These are phyloP conservation scores for Aspergillus melleus DNA, from an alignment of 2,329 filamentous ascomycete species.

Conservation along the genomic window DNA sequence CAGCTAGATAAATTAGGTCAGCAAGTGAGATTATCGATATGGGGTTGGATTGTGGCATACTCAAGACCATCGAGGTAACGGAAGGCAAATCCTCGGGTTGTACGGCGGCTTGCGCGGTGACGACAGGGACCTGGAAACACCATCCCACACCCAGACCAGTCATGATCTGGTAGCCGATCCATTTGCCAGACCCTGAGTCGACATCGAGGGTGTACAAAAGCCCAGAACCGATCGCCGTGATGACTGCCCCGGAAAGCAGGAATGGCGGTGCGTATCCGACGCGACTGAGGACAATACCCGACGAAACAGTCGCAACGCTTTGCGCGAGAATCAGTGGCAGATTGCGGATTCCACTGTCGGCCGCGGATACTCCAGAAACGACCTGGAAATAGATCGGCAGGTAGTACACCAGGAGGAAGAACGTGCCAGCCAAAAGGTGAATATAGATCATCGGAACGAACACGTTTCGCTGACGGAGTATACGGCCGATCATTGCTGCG, in stretches of 20 bases:
- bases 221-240: conserved; percentile 30
- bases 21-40: too few species aligned
- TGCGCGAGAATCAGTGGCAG: conserved; percentile 42
- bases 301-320: conserved; percentile 27
- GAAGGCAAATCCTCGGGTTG: neutral
- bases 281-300: conserved; percentile 27
- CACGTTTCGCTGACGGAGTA: neutral
- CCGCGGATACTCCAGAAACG: conserved; percentile 17
- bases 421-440: conserved; percentile 22
- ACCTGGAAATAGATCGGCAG: conserved; percentile 52
- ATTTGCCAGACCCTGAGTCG: conserved; percentile 27
- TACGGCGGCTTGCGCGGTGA: neutral
- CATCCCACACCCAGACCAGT: neutral
- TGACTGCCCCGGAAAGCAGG: conserved; percentile 23
- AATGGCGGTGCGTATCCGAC: conserved; percentile 29
- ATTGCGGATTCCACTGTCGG: conserved; percentile 42
- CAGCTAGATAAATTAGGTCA: neutral
- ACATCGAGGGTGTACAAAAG: conserved; percentile 37
- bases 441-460: neutral
- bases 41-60: neutral
- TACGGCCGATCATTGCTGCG: neutral
- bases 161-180: conserved; percentile 40
- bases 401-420: conserved; percentile 44
- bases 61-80: neutral
- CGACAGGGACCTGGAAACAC: neutral